Conservation (phyloP, 2,329 filamentous ascomycete genomes). For the Trichocomaceae sp. region DNA sequence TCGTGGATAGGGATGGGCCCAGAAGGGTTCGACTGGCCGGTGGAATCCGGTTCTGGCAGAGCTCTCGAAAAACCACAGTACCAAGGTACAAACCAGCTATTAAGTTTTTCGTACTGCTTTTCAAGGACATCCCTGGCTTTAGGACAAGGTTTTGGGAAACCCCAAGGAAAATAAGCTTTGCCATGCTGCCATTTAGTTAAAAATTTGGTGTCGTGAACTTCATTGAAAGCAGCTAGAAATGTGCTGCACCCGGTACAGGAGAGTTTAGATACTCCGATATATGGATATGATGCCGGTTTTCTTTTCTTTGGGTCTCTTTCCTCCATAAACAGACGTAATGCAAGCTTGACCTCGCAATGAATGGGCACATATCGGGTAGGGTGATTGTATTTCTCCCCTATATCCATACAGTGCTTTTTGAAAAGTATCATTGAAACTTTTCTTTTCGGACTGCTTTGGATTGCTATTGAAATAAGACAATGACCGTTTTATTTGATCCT, state of each 20-base stretch:
- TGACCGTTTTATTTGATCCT: not conserved
- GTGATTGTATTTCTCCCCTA: no score
- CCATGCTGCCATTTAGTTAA: not conserved
- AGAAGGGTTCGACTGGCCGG: no score
- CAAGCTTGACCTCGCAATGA: not conserved
- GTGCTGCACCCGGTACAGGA: not conserved
- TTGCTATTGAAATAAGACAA: not conserved
- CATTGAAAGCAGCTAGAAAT: not conserved
- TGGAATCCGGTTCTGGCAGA: no score
- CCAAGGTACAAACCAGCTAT: not conserved
- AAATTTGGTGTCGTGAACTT: not conserved
- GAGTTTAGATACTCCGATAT: not conserved
- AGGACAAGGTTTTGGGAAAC: not conserved
- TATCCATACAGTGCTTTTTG: no score
- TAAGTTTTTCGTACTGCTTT: not conserved
- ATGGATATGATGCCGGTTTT: not conserved
- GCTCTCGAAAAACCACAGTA: not conserved
- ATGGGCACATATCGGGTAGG: not conserved
- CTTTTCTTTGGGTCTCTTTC: not conserved
- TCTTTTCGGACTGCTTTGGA: not conserved
- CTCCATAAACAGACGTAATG: not conserved
- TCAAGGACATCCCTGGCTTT: not conserved
- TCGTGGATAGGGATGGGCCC: no score
- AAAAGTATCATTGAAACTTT: no score
- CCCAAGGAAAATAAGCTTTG: not conserved